Conservation (phyloP, 352 stramenopile species). For the Phytophthora fragariaefolia region DNA sequence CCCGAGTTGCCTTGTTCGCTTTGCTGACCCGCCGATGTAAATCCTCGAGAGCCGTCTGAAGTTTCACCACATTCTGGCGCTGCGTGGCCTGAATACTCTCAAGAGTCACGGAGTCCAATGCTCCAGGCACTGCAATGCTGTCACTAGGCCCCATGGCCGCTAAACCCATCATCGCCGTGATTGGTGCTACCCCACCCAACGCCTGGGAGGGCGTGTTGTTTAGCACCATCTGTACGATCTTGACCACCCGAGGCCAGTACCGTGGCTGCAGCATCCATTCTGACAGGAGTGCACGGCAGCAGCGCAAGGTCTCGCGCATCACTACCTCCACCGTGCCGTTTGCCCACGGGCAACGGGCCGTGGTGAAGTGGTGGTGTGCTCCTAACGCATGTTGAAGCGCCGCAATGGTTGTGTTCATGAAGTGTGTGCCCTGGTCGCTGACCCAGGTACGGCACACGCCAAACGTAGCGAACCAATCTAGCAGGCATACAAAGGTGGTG, state of each 20-base stretch:
- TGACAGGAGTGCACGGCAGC: not conserved
- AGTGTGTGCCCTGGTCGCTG: conserved; percentile 12
- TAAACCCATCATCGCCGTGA: not conserved
- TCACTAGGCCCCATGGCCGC: not conserved
- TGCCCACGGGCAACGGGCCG: not conserved
- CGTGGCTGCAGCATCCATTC: not conserved
- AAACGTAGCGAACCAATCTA: conserved; percentile 18
- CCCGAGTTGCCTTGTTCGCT: not conserved
- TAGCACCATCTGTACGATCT: not conserved
- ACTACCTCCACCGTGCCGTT: not conserved
- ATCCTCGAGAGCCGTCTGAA: not conserved
- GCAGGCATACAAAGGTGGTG: not conserved
- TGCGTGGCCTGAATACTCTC: not conserved
- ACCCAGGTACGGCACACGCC: conserved; percentile 28
- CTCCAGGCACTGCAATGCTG: not conserved
- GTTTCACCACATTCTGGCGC: not conserved
- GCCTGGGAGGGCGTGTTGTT: not conserved
- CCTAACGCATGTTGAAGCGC: not conserved
- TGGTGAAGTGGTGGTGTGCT: not conserved
- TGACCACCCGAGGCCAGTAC: not conserved
- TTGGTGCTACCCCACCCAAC: not conserved
- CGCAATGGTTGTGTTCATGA: not conserved
- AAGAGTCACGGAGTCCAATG: not conserved
- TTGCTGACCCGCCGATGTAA: not conserved
- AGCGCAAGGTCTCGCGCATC: not conserved